Conservation (phyloP, 1,284 basidiomycete genomes). For the Malassezia psittaci region DNA sequence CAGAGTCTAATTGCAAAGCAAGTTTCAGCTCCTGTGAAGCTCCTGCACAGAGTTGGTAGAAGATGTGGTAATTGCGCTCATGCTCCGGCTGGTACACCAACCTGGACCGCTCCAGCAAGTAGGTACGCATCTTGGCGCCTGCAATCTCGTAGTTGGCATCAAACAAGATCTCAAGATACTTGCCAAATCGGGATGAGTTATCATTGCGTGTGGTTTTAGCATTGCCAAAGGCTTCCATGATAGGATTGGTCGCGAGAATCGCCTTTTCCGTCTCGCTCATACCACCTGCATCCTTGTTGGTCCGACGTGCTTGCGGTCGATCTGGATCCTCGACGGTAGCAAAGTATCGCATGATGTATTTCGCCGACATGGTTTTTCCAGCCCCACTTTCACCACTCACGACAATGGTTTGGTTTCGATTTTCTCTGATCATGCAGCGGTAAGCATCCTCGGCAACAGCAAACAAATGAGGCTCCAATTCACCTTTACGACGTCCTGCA, state of each 20-base stretch:
- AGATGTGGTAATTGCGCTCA: slow-evolving; percentile 98
- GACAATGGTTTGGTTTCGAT: slow-evolving; percentile 94
- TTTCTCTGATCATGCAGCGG: slow-evolving; percentile 89
- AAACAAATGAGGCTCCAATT: slow-evolving; percentile 93
- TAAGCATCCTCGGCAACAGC: slow-evolving; percentile 99
- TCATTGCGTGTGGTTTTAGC: slow-evolving; percentile 98
- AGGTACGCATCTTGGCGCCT: slow-evolving; percentile 92
- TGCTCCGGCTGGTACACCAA: slow-evolving; percentile 86
- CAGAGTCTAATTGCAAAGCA: slow-evolving; percentile 81
- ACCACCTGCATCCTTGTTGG: slow-evolving; percentile 51
- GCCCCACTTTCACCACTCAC: slow-evolving; percentile 98
- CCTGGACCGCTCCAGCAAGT: slow-evolving; percentile 89
- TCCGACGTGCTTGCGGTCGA: slow-evolving; percentile 46
- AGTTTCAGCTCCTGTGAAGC: slow-evolving; percentile 89
- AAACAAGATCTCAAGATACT: slow-evolving; percentile 98
- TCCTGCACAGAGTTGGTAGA: slow-evolving; percentile 97
- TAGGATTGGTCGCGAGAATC: slow-evolving; percentile 95
- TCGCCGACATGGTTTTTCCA: slow-evolving; percentile 97
- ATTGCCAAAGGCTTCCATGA: slow-evolving; percentile 97
- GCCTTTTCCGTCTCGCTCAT: slow-evolving; percentile 90
- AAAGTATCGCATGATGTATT: slow-evolving; percentile 98
- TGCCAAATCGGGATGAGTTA: slow-evolving; percentile 97
- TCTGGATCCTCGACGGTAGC: slow-evolving; percentile 86
- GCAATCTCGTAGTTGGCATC: slow-evolving; percentile 91
- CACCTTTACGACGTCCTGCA: slow-evolving; percentile 78